Conservation (phyloP, 352 stramenopile genomes). For the Globisporangium okanoganense region DNA sequence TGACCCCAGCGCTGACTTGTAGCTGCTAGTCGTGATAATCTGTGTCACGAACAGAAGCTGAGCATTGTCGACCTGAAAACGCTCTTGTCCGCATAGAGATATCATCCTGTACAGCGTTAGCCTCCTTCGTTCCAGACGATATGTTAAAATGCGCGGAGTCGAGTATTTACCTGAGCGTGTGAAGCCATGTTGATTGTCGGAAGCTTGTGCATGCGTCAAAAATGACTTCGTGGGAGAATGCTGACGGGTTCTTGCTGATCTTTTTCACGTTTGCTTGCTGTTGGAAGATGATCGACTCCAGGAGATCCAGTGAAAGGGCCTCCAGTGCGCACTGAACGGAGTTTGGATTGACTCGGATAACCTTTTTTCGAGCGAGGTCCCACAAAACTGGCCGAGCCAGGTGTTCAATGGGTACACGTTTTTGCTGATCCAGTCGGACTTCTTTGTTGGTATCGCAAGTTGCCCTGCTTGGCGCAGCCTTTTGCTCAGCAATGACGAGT, state of each 20-base stretch:
- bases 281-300: constrained; percentile 46
- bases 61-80: constrained; percentile 8
- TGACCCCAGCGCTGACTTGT: constrained; percentile 34
- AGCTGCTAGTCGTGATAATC: constrained; percentile 30
- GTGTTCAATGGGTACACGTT: constrained; percentile 24
- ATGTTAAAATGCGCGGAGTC: not conserved
- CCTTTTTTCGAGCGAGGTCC: constrained; percentile 43
- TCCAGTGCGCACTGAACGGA: constrained; percentile 25
- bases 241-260: constrained; percentile 46
- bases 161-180: constrained; percentile 47
- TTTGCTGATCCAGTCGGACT: not conserved
- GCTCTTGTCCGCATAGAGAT: constrained; percentile 9
- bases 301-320: constrained; percentile 31
- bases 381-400: constrained; percentile 38
- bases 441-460: not conserved
- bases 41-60: constrained; percentile 17
- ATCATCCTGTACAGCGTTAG: constrained; percentile 17
- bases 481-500: not conserved
- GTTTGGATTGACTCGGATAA: constrained; percentile 26
- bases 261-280: constrained; percentile 34
- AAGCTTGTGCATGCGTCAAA: constrained; percentile 51
- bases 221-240: constrained; percentile 36
- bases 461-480: not conserved
- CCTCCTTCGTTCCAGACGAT: constrained; percentile 1
- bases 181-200: constrained; percentile 56